Evolutionary conservation across 768 basidiomycete genomes (phyloP).

Genomic region (Kwoniella newhampshirensis): DNA sequence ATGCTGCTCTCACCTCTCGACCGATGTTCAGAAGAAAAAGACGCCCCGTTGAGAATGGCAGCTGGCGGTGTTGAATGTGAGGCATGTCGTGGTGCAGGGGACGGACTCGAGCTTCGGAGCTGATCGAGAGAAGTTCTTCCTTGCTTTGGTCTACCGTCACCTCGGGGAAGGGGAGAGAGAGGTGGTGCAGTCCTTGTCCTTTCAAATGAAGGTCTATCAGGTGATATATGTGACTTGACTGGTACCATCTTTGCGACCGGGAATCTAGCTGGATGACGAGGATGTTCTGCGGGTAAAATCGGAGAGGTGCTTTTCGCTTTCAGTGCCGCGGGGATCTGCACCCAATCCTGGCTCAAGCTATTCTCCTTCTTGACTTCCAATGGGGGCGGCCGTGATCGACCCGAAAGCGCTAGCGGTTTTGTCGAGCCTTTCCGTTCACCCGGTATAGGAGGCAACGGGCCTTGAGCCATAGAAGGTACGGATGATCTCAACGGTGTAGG

Average conservation of each 20-base stretch:
- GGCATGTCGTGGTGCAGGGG: conserved; percentile 19
- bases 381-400: conserved; percentile 2
- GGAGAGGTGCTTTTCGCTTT: conserved; percentile 1
- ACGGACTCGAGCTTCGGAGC: conserved; percentile 25
- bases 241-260: conserved; percentile 32
- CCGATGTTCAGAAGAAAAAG: background rate
- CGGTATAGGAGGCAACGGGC: conserved; percentile 23
- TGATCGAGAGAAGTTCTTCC: conserved; percentile 34
- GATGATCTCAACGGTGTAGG: conserved; percentile 16
- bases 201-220: conserved; percentile 33
- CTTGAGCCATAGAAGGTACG: conserved; percentile 17
- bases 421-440: background rate
- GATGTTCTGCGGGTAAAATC: conserved; percentile 3
- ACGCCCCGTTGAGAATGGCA: conserved; percentile 14
- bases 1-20: background rate
- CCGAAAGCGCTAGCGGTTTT: conserved; percentile 6
- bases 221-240: conserved; percentile 27
- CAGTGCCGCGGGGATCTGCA: conserved; percentile 18
- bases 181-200: conserved; percentile 34
- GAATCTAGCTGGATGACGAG: background rate
- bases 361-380: conserved; percentile 26
- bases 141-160: background rate
- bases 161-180: conserved; percentile 20
- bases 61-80: conserved; percentile 35
- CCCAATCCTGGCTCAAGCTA: conserved; percentile 43